Evolutionary conservation across 331 rosid genomes (phyloP), one percentile per base, ranked within the genome.

Genomic region (Prunus yedoensis): DNA sequence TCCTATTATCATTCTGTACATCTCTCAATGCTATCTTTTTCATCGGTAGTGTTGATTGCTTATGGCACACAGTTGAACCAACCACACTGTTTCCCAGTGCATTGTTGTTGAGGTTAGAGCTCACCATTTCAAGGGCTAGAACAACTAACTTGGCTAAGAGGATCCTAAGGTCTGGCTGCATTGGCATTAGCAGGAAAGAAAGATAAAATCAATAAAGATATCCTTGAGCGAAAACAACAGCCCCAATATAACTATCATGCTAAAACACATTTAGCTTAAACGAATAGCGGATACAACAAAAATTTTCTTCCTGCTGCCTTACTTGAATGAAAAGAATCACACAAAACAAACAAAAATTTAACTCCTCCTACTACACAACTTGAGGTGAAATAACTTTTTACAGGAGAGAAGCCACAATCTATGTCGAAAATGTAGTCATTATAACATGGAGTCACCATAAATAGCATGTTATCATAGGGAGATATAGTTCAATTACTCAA

Each of bases 11-110:
- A 67, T 85, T 85, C 57, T 79, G 89, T 38, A 80, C 79, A 70
- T 85, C 87, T 45, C 83, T 77, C 74, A 85, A 59, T 65, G 77
- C 77, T 15, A 27, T 27, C 75, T 85, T 85, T 78, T 82, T 82
- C 73, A 20, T 20, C 20, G 80, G 69, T 59, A 79, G 58, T 13
- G 74, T 77, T 63, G 84, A 77, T 30, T 82, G 82, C 41, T 79
- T 79, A 63, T 51, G 80, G 75, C 23, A 75, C 32, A 73, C 6
- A 49, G 84, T 67, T 53, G 78, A 79, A 68, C 62, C 57, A 50
- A 76, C 78, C 75, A 69, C 74, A 43, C 66, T 45, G 65, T 68
- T 70, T 10, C 66, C 54, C 56, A 38, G 59, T 20, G 49, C 74
- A 52, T 23, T 54, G 10, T 16, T 67, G 52, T 52, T 43, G 18